These are phyloP conservation scores for Podospora bellae-mahoneyi DNA, from an alignment of 495 filamentous ascomycete genomes.

Conservation along the genomic window DNA sequence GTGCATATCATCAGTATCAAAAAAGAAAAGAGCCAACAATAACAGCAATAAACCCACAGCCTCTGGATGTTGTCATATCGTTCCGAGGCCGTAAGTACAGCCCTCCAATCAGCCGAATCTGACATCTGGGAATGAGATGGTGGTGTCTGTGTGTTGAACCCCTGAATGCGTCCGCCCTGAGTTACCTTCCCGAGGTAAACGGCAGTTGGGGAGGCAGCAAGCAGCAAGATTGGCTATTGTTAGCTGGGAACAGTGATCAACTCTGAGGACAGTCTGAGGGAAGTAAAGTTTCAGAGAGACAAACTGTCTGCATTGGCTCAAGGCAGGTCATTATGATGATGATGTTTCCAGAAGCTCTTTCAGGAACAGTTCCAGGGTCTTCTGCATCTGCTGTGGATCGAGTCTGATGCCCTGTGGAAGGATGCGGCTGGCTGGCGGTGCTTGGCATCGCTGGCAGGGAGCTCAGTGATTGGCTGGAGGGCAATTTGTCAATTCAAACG, in stretches of 20 bases:
- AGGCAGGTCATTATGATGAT: no score
- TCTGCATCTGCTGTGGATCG: background rate
- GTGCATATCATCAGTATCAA: background rate
- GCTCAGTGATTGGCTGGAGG: slow-evolving; percentile 10
- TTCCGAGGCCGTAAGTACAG: slow-evolving; percentile 42
- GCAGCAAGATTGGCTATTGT: no score
- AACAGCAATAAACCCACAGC: slow-evolving; percentile 38
- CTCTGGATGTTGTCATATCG: slow-evolving; percentile 52
- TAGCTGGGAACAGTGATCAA: no score
- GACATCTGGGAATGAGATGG: slow-evolving; percentile 18
- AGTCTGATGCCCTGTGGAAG: background rate
- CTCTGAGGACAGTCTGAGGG: no score
- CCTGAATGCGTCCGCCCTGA: background rate
- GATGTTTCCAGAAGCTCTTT: no score
- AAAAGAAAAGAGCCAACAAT: no score
- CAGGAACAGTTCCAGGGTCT: background rate
- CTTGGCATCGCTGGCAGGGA: background rate
- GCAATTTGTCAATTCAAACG: slow-evolving; percentile 6
- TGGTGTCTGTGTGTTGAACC: background rate
- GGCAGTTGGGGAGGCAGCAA: background rate
- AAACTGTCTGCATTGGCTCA: no score
- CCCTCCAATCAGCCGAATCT: slow-evolving; percentile 21
- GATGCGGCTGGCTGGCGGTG: slow-evolving; percentile 9
- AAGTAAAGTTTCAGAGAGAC: no score
- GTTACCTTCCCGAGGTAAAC: background rate